These are phyloP conservation scores for Arthroderma sp. DNA, from an alignment of 2,329 filamentous ascomycete genomes.

Conservation along the genomic window DNA sequence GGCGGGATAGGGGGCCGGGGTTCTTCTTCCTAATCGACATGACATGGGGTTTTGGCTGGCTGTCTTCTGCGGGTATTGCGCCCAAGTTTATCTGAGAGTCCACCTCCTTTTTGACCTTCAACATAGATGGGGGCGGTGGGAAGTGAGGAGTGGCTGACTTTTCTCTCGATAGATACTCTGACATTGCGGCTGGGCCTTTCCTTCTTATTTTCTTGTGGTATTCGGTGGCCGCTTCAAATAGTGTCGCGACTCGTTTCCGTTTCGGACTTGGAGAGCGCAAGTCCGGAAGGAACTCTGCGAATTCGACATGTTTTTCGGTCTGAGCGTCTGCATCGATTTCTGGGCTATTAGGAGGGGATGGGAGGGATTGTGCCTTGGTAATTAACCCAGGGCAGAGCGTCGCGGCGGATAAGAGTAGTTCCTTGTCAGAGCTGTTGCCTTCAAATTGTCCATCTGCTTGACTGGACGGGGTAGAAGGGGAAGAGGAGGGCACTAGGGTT, in stretches of 20 bases:
- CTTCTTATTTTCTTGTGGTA: slow-evolving; percentile 29
- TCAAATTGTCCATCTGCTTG: slow-evolving; percentile 5
- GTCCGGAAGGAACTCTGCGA: slow-evolving; percentile 27
- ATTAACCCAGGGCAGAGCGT: slow-evolving; percentile 24
- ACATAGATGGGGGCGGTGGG: slow-evolving; percentile 12
- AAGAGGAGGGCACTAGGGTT: slow-evolving; percentile 20
- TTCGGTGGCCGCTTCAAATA: slow-evolving; percentile 29
- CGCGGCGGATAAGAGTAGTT: slow-evolving; percentile 25
- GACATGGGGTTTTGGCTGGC: neutral
- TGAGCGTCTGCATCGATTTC: slow-evolving; percentile 2
- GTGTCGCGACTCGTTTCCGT: slow-evolving; percentile 29
- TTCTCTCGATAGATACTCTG: slow-evolving; percentile 24
- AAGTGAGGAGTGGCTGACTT: slow-evolving; percentile 19
- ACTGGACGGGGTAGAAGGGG: slow-evolving; percentile 13
- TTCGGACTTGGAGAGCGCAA: slow-evolving; percentile 27
- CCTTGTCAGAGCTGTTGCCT: slow-evolving; percentile 6
- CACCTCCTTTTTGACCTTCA: slow-evolving; percentile 24
- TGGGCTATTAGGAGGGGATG: slow-evolving; percentile 20
- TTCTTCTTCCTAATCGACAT: neutral
- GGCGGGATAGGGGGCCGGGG: neutral
- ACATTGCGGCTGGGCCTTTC: slow-evolving; percentile 25
- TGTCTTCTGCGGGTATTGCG: neutral
- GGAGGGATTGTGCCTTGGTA: slow-evolving; percentile 21
- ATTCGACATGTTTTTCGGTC: slow-evolving; percentile 8
- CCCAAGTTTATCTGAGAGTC: slow-evolving; percentile 9